Base-by-base conservation (phyloP, 2,329 filamentous ascomycete genomes). In the Beauveria varroae region DNA sequence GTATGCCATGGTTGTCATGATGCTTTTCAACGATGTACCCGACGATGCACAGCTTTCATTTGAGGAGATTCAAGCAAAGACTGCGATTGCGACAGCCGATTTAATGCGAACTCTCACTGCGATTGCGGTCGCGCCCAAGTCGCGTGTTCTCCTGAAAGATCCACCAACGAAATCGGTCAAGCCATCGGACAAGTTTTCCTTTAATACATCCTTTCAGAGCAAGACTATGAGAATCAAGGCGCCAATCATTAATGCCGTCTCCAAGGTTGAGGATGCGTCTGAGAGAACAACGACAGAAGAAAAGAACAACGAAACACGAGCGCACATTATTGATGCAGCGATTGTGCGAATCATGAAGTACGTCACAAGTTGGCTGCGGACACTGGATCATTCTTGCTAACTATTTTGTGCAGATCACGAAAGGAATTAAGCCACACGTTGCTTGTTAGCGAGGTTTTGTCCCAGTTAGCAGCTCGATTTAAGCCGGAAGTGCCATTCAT, bases 141-240 rank as follows among this genome's bases (percentile, higher is more conserved):
- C 88, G 7, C 84, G 89, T 20, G 85, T 98, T 10, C 76, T 98
- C 18, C 76, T 83, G 66, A 97, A 96, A 72, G 86, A 92, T 28
- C 91, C 93, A 0, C 84, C 86, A 74, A 88, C 83, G 66, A 95
- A 93, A 73, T 84, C 86, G 2, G 82, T 96, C 64, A 93, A 90
- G 67, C 74, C 85, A 0, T 85, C 85, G 0, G 93, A 98, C 72
- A 82, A 76, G 28, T 98, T 98, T 73, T 81, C 77, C 9, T 96
- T 93, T 79, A 97, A 98, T 70, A 78, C 86, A 37, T 80, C 85
- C 16, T 98, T 96, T 75, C 80, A 85, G 53, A 93, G 90, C 75
- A 92, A 91, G 70, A 86, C 89, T 55, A 82, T 95, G 69, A 91
- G 90, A 72, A 91, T 97, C 75, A 96, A 96, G 73, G 90, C 95